Evolutionary conservation across 1,284 basidiomycete genomes (phyloP), one percentile per base, ranked within the genome.

Genomic region (Heliocybe sulcata): DNA sequence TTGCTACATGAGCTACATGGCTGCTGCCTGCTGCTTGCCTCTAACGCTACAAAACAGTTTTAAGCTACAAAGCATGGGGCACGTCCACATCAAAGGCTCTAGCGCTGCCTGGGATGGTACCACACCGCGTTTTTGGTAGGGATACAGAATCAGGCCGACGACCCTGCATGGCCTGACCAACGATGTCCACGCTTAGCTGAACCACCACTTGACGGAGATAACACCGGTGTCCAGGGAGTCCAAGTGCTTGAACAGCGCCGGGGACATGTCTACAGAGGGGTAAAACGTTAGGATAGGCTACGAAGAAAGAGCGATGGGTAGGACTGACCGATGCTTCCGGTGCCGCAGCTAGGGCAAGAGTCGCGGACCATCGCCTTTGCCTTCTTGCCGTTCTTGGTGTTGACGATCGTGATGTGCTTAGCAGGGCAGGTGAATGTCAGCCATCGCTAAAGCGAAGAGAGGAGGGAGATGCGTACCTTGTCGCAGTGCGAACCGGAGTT

Each of bases 201-300:
- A 61, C 45, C 59, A 47, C 60, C 60, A 61, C 14, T 52, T 51
- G 35, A 61, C 53, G 16, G 53, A 50, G 55, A 60, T 45, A 19
- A 56, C 58, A 47, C 60, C 60, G 19, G 45, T 35, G 51, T 50
- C 52, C 25, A 61, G 59, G 25, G 48, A 31, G 8, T 57, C 57
- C 33, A 61, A 51, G 14, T 59, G 29, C 27, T 56, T 22, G 52
- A 61, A 61, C 42, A 61, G 52, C 19, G 55, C 20, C 10, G 60
- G 60, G 8, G 60, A 60, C 58, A 61, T 54, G 51, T 61, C 60
- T 61, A n/a, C n/a, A n/a, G n/a, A n/a, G n/a, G 48, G 25, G 29
- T 12, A 16, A 20, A n/a, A 48, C 26, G 52, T 45, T 19, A 26
- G 20, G 9, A 20, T 9, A 42, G 22, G 29, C 20, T 16, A 45